These are phyloP conservation scores for Astrephomene gubernaculifera DNA, from an alignment of 139 green algal genomes.

Conservation along the genomic window DNA sequence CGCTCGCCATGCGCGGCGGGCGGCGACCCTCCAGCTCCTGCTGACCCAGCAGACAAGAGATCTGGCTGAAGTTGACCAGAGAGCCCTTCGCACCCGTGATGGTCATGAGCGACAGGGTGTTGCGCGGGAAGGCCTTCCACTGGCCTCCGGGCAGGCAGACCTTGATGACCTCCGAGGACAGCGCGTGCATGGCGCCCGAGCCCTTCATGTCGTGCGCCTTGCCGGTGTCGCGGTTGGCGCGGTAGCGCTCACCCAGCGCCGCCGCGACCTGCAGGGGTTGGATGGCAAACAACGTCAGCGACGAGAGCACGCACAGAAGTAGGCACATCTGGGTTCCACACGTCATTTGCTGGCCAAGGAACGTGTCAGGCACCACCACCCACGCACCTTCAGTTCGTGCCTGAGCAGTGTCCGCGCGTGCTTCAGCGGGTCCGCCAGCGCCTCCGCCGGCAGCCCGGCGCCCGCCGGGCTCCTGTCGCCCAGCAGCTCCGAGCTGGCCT, in stretches of 20 bases:
- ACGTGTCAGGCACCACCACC: not conserved
- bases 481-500: slow-evolving; percentile 19
- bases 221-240: slow-evolving; percentile 70
- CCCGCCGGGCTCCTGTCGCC: not conserved
- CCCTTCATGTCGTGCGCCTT: slow-evolving; percentile 74
- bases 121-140: slow-evolving; percentile 85
- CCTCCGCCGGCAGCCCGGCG: not conserved
- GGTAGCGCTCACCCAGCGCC: slow-evolving; percentile 71
- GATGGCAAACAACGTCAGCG: no score
- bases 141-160: slow-evolving; percentile 79
- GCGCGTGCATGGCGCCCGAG: slow-evolving; percentile 85
- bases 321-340: no score
- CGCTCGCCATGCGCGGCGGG: slow-evolving; percentile 90
- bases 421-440: not conserved
- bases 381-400: slow-evolving; percentile 16
- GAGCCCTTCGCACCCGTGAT: slow-evolving; percentile 92
- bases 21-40: slow-evolving; percentile 98
- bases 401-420: slow-evolving; percentile 32
- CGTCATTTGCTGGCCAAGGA: not conserved
- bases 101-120: slow-evolving; percentile 98
- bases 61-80: slow-evolving; percentile 98
- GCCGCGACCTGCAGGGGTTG: slow-evolving; percentile 40
- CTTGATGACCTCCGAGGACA: slow-evolving; percentile 88
- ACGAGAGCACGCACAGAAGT: no score
- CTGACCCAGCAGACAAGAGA: slow-evolving; percentile 88